Evolutionary conservation across 345 rosid genomes (phyloP).

Genomic region (Alliaria petiolata): DNA sequence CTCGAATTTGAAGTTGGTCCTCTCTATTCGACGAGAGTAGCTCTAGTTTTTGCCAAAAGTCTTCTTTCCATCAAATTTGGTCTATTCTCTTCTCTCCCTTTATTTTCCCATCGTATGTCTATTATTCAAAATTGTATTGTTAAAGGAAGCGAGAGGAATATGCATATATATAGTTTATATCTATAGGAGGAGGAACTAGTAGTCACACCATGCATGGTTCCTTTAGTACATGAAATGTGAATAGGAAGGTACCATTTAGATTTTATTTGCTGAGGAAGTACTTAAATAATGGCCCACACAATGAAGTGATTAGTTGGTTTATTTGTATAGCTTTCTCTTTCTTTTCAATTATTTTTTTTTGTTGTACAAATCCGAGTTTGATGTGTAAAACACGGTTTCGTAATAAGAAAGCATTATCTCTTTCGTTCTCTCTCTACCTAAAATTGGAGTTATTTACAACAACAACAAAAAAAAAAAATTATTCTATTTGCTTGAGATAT

Average conservation of each 20-base stretch:
- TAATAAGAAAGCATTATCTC: slow-evolving; percentile 27
- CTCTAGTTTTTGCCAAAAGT: background rate
- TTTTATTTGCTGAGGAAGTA: slow-evolving; percentile 18
- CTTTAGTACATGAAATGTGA: slow-evolving; percentile 26
- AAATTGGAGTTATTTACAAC: background rate
- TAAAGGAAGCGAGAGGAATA: background rate
- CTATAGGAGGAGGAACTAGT: background rate
- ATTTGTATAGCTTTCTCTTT: slow-evolving; percentile 30
- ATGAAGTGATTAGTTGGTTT: slow-evolving; percentile 22
- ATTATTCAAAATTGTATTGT: background rate
- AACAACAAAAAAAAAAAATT: background rate
- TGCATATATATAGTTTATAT: slow-evolving; percentile 4
- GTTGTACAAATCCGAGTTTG: slow-evolving; percentile 29
- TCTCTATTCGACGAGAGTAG: background rate
- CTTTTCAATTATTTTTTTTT: slow-evolving; percentile 1
- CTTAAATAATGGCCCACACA: slow-evolving; percentile 33
- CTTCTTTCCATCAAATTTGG: background rate
- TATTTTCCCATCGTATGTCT: slow-evolving; percentile 1
- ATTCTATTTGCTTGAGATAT: background rate
- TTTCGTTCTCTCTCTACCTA: slow-evolving; percentile 4
- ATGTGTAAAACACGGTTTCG: slow-evolving; percentile 26
- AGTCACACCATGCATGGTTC: slow-evolving; percentile 22
- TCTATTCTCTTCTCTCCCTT: background rate
- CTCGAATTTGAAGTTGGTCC: slow-evolving; percentile 1
- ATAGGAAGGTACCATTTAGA: slow-evolving; percentile 27